phyloP scores from a whole-genome alignment of 2,329 filamentous ascomycete genomes.

The Lachnum nothofagi region DNA sequence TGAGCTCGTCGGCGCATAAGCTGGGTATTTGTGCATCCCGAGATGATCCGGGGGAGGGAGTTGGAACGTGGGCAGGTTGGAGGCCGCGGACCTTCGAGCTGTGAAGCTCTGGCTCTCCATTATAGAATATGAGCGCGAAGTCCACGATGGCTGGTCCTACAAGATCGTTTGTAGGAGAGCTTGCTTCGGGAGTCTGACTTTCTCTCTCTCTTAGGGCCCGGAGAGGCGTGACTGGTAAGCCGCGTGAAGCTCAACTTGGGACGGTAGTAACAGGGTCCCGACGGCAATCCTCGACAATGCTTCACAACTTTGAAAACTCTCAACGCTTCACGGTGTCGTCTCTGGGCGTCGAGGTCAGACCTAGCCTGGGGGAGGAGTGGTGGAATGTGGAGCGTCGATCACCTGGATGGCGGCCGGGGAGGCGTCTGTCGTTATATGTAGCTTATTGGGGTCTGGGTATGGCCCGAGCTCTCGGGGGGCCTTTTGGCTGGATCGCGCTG shows the following conservation, averaged over 20 bases:
- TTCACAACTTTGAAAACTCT: no score
- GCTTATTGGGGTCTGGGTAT: conserved; percentile 28
- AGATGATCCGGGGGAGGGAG: conserved; percentile 57
- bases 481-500: conserved; percentile 23
- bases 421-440: conserved; percentile 33
- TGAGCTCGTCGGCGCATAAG: conserved; percentile 41
- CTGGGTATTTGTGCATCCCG: conserved; percentile 49
- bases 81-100: conserved; percentile 64
- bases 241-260: no score
- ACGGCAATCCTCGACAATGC: no score
- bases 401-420: conserved; percentile 36
- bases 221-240: no score
- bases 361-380: conserved; percentile 11
- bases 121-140: conserved; percentile 32
- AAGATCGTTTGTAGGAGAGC: no score
- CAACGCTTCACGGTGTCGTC: no score
- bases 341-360: conserved; percentile 19
- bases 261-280: no score
- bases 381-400: conserved; percentile 38
- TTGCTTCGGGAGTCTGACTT: no score
- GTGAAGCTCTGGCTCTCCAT: conserved; percentile 63
- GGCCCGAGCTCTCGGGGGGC: conserved; percentile 21
- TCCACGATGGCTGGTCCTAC: conserved; percentile 17
- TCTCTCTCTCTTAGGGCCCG: no score
- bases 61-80: conserved; percentile 63